Conservation (phyloP, 352 stramenopile genomes). For the Aphanomyces astaci region DNA sequence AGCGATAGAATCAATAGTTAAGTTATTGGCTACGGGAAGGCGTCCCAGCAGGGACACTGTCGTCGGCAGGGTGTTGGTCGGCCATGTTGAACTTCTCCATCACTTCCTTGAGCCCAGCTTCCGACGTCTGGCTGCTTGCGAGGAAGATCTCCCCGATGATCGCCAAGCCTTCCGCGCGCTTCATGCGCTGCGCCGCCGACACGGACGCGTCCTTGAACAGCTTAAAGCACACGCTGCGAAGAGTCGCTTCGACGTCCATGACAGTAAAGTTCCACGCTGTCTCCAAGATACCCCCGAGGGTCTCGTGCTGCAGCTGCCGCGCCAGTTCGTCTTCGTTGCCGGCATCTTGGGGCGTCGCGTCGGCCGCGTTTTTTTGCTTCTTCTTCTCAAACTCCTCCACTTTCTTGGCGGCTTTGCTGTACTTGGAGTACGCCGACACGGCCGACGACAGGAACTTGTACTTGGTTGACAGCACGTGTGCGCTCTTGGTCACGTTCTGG, state of each 20-base stretch:
- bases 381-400: conserved; percentile 26
- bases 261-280: conserved; percentile 56
- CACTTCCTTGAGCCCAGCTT: conserved; percentile 22
- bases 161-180: conserved; percentile 37
- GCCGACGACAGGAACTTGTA: conserved; percentile 22
- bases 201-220: conserved; percentile 52
- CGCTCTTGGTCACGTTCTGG: conserved; percentile 19
- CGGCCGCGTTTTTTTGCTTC: background rate
- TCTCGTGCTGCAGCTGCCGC: conserved; percentile 37
- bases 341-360: background rate
- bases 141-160: conserved; percentile 48
- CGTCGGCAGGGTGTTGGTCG: background rate
- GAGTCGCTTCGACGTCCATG: conserved; percentile 44
- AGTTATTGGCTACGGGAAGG: background rate
- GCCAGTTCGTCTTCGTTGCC: conserved; percentile 29
- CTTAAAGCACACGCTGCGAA: conserved; percentile 50
- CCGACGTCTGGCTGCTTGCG: conserved; percentile 22
- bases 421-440: conserved; percentile 14
- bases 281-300: conserved; percentile 33
- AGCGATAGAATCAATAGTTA: too few relatives aligned
- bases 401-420: conserved; percentile 23
- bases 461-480: conserved; percentile 27
- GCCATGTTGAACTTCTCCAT: conserved; percentile 22
- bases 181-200: conserved; percentile 36
- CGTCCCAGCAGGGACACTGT: background rate